Base-by-base conservation (phyloP, 768 basidiomycete species). In the Hygrophoropsis aurantiaca region DNA sequence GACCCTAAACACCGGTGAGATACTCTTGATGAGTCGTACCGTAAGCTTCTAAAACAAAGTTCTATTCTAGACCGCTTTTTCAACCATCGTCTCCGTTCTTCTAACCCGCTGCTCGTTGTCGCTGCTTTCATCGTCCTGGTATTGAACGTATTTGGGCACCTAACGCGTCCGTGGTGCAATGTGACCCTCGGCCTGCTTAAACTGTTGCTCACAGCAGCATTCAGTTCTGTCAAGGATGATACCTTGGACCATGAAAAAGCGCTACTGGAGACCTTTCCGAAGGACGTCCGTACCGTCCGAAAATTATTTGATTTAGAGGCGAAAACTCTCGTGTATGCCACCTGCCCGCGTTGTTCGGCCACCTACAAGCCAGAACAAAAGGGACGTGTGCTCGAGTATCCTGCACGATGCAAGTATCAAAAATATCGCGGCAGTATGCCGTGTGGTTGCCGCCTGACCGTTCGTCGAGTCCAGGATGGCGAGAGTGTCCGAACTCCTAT, bases 291-390 rank as follows among this genome's bases (percentile, higher is more conserved):
- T 11, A 57, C 56, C 10, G 44, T 61, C 18, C n/a, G 51, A n/a
- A 53, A 55, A 19, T 49, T 40, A 32, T 51, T 57, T 24, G 43
- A 54, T 19, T 45, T 61, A 1, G 53, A 59, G 0, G 56, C 62
- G 5, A 38, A 21, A 7, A 55, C 50, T n/a, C 45, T 33, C 5
- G 45, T 49, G 4, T 64, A 51, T 30, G 51, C 57, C 5, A 60
- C 56, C 23, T 68, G 67, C 33, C 57, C 58, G 11, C 49, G 47
- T 27, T 67, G 66, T 36, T 68, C 50, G 32, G 55, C 20, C 32
- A 53, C 43, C 2, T 66, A 64, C 38, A 43, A 55, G 20, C 20
- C 47, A 8, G 25, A 50, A 15, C 5, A 20, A 18, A 47, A 16
- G 21, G 16, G 20, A n/a, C 21, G 34, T 5, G 23, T 21, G 40